Conservation (phyloP, 1,284 basidiomycete species). For the Laetiporus sulphureus region DNA sequence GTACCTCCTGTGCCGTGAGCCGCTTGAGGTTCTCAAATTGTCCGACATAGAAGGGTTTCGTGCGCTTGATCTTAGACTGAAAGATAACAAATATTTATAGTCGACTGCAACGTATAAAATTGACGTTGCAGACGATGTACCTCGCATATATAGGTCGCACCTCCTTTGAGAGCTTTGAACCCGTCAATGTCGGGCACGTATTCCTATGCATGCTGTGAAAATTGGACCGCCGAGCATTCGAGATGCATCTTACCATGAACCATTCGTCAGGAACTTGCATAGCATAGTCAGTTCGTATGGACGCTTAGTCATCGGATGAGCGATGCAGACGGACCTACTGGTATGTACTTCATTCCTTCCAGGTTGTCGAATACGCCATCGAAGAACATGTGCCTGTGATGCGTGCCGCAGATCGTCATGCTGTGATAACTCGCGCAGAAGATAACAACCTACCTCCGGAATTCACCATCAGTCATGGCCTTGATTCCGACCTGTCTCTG, state of each 20-base stretch:
- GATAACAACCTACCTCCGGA: conserved; percentile 26
- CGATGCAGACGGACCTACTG: conserved; percentile 37
- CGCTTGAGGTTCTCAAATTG: conserved; percentile 55
- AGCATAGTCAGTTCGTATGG: conserved; percentile 3
- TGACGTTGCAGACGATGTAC: conserved; percentile 18
- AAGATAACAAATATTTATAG: conserved; percentile 1
- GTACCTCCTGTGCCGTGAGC: conserved; percentile 45
- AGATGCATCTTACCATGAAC: conserved; percentile 28
- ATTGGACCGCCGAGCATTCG: neutral
- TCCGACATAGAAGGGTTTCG: conserved; percentile 55
- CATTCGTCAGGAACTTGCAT: conserved; percentile 27
- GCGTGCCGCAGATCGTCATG: neutral
- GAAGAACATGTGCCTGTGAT: conserved; percentile 44
- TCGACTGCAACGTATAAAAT: neutral
- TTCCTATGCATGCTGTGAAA: conserved; percentile 14
- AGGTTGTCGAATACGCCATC: conserved; percentile 57
- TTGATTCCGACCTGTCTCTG: conserved; percentile 36
- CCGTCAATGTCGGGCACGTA: conserved; percentile 38
- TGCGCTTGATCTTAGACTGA: conserved; percentile 57
- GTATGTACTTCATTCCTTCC: conserved; percentile 54
- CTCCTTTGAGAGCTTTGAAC: conserved; percentile 37
- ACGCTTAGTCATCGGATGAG: conserved; percentile 4
- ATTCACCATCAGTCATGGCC: conserved; percentile 46
- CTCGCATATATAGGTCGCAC: conserved; percentile 45
- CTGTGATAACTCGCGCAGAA: neutral